phyloP scores from a whole-genome alignment of 23 red algal genomes.

The Gracilaria gracilis region DNA sequence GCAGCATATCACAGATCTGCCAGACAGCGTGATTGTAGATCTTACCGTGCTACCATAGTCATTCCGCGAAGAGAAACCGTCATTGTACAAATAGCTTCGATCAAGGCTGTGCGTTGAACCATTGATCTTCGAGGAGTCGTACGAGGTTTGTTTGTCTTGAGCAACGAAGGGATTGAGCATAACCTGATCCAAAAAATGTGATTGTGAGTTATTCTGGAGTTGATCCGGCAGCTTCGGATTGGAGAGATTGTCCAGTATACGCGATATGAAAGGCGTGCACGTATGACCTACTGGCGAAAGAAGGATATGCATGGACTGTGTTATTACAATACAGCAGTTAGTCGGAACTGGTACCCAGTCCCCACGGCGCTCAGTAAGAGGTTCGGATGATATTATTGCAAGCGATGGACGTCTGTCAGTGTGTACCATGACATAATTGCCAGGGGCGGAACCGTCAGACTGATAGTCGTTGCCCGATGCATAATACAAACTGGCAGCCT shows the following conservation, averaged over 20 bases:
- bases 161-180: conserved; percentile 35
- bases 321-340: conserved; percentile 79
- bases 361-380: conserved; percentile 72
- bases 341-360: conserved; percentile 86
- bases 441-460: conserved; percentile 57
- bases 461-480: conserved; percentile 72
- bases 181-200: not conserved
- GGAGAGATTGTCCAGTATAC: conserved; percentile 50
- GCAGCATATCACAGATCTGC: conserved; percentile 60
- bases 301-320: conserved; percentile 74
- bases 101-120: not conserved
- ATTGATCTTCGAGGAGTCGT: not conserved
- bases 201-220: not conserved
- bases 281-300: conserved; percentile 23
- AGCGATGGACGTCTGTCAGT: conserved; percentile 69
- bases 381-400: conserved; percentile 87
- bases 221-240: not conserved
- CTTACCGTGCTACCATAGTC: conserved; percentile 40
- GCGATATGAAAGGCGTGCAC: conserved; percentile 47
- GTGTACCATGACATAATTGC: conserved; percentile 78
- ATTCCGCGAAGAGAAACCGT: not conserved
- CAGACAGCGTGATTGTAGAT: conserved; percentile 58
- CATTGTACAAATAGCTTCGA: not conserved
- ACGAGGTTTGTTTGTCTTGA: conserved; percentile 7
- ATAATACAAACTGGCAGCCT: conserved; percentile 80